Evolutionary conservation across 805 yeast genomes (phyloP), one percentile per base, ranked within the genome.

Genomic region (Metschnikowia lochheadii): DNA sequence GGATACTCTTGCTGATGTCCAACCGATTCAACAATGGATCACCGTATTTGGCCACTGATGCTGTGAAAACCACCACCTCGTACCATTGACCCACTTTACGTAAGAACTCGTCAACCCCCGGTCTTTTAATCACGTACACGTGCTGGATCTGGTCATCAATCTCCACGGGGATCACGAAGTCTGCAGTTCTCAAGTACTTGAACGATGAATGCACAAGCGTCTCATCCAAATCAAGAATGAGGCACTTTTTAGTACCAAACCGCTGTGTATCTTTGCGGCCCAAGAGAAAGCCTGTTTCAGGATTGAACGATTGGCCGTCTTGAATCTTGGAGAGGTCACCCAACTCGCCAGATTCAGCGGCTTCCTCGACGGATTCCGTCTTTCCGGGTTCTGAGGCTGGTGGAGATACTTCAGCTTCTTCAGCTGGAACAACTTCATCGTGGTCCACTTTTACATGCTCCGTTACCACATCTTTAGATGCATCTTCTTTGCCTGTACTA

Each of bases 21-120:
- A 94, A 75, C 59, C 86, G 88, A 69, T 94, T 96, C 54, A 94
- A 76, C 56, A 94, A 75, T 3, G 99, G 99, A 66, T 94, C 97
- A 40, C 98, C 99, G 64, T 94, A 94, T 63, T 96, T 82, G 56
- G 94, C 81, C 11, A 94, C 98, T 40, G 96, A 85, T 0, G 99
- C 99, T 0, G 99, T 94, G 69, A 94, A 94, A 3, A 94, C 96
- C 21, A 94, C 98, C 50, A 94, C 96, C 69, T 94, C 99, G 65
- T 78, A 94, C 61, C 91, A 67, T 64, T 88, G 77, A 26, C 97
- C 96, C 44, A 92, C 96, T 56, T 80, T 78, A 59, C 73, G 74
- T 73, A 94, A 75, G 63, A 94, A 94, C 64, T 89, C 95, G 69
- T 94, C 99, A 46, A 95, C 98, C 1, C 99, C 99, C 1, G 99